Evolutionary conservation across 2,329 filamentous ascomycete species (phyloP), one percentile per base, ranked within the genome.

Genomic region (Trichophyton benhamiae): DNA sequence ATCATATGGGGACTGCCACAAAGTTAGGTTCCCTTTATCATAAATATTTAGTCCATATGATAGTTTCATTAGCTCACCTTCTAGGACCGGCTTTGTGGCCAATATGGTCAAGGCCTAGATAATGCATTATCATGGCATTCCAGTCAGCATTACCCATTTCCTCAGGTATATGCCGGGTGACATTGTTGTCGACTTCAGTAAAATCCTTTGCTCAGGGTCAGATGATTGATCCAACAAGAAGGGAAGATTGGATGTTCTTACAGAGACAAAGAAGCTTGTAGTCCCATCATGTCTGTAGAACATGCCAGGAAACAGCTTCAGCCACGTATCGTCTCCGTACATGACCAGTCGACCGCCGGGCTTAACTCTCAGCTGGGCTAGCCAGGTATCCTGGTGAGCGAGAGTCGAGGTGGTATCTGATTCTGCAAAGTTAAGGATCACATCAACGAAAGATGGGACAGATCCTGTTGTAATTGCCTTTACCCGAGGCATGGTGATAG

Each of bases 391-490:
- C 75, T 97, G 94, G 30, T 83, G 83, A 13, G 89, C 86, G 25
- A 99, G 82, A 2, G 88, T 92, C 0, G 94, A 96, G 13, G 88
- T 87, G 2, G 89, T 92, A 72, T 99, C 94, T 17, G 86, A 91
- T 75, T 99, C 94, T 66, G 95, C 89, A 71, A 99, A 89, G 71
- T 97, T 99, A 63, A 99, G 81, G 64, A 99, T 95, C 15, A 96
- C 87, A 73, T 99, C 94, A 63, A 97, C 83, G 73, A 99, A 99
- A 1, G 92, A 97, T 2, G 94, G 94, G n/a, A 96, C 94, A 1
- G 92, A 96, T 64, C 94, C 94, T 1, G 94, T 97, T 0, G 94
- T 99, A 65, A 99, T 91, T 57, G 94, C 91, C 77, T 99, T 99
- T 69, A 99, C 86, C 64, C 92, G 86, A 48, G 94, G 94, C 94